Evolutionary conservation across 2,329 filamentous ascomycete genomes (phyloP).

Genomic region (Gaeumannomyces sp.): DNA sequence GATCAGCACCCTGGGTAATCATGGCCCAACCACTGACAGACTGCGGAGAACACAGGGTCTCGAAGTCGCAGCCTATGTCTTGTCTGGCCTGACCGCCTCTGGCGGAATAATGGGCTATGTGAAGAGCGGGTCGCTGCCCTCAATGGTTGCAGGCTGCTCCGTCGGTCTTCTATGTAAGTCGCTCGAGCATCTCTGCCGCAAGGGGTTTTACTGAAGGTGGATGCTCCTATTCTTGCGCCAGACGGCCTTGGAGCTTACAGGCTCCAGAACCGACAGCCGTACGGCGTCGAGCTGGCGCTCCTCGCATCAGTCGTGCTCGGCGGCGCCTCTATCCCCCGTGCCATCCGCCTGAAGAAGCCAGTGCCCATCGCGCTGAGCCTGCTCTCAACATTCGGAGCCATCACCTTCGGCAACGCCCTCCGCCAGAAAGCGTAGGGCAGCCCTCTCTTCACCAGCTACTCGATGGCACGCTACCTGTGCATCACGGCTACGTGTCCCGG

Average conservation of each 20-base stretch:
- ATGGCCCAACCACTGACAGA: neutral
- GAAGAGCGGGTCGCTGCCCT: slow-evolving; percentile 79
- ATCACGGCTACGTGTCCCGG: neutral
- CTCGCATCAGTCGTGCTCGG: slow-evolving; percentile 80
- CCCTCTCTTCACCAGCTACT: neutral
- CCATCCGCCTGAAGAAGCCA: slow-evolving; percentile 76
- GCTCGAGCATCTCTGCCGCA: neutral
- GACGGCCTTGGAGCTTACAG: slow-evolving; percentile 77
- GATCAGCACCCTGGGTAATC: neutral
- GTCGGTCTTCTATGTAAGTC: slow-evolving; percentile 62
- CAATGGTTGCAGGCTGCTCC: slow-evolving; percentile 74
- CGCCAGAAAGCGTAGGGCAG: slow-evolving; percentile 31
- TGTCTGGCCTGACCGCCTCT: slow-evolving; percentile 75
- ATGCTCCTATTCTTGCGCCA: slow-evolving; percentile 20
- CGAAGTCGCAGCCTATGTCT: slow-evolving; percentile 60
- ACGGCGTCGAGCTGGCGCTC: slow-evolving; percentile 83
- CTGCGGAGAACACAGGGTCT: slow-evolving; percentile 18
- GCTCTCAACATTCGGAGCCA: slow-evolving; percentile 71
- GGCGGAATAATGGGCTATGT: slow-evolving; percentile 85
- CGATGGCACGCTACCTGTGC: neutral
- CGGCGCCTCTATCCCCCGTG: slow-evolving; percentile 78
- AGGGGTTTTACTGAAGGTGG: neutral
- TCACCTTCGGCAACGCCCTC: slow-evolving; percentile 71
- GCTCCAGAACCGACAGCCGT: slow-evolving; percentile 66
- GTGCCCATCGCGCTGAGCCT: slow-evolving; percentile 75